A percentile compares a stretch with the other conserved stretches of the same genome.
Conservation (phyloP, 345 rosid genomes). For the Zanthoxylum bungeanum region DNA sequence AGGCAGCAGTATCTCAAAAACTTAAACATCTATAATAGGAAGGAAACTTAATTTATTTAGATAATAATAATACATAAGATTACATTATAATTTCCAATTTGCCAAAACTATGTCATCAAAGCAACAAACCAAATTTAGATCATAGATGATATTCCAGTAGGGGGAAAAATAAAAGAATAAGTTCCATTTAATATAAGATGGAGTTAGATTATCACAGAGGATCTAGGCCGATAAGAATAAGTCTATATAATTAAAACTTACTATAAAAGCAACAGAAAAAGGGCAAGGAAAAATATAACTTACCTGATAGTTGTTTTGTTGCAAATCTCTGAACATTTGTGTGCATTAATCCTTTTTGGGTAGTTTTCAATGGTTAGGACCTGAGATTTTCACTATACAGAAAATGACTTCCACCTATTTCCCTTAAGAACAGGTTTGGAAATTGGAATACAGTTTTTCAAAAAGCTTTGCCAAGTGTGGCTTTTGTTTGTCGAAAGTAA, state of each 20-base stretch:
- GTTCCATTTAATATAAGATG: not conserved
- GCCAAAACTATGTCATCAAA: not conserved
- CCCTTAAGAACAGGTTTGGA: not conserved
- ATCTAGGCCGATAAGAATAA: not conserved
- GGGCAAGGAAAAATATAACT: not conserved
- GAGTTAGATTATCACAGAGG: constrained; percentile 1
- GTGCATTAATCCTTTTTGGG: not conserved
- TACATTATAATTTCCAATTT: not conserved
- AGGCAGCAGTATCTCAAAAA: not conserved
- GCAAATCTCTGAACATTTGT: not conserved
- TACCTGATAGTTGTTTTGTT: not conserved
- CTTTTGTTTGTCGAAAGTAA: not conserved
- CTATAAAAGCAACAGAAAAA: not conserved
- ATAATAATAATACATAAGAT: not conserved
- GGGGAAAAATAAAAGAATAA: too few species aligned
- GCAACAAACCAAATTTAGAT: not conserved
- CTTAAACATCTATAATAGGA: not conserved
- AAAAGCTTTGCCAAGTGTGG: not conserved
- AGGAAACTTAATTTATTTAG: not conserved
- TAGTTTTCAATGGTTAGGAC: not conserved
- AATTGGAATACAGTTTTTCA: not conserved
- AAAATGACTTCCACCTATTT: constrained; percentile 7
- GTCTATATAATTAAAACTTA: not conserved
- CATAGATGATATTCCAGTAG: not conserved
- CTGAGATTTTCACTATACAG: not conserved